Base-by-base conservation (phyloP, 2,329 filamentous ascomycete species). In the Thielaviopsis punctulata region DNA sequence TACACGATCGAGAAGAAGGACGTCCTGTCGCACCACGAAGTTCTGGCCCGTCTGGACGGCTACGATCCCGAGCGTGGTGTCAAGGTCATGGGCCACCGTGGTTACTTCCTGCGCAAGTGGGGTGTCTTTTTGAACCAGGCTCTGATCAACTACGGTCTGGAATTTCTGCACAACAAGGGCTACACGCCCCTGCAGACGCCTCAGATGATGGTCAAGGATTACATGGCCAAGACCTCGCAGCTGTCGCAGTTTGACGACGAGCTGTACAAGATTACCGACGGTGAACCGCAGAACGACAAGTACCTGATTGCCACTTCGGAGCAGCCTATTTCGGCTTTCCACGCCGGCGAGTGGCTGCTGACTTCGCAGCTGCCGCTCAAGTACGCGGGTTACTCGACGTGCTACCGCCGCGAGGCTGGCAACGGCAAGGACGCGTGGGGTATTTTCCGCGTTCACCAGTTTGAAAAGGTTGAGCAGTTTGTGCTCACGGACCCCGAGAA, bases 221-320 rank as follows among this genome's bases (percentile, higher is more conserved):
- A 87, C 65, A 98, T 98, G 92, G 89, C 85, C 56, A 96, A 96
- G 74, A 98, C 92, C 0, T 92, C 92, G 2, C 92, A 98, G 69
- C 79, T 98, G 23, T 88, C 92, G 59, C 86, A 95, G 62, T 98
- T 98, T 62, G 92, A 98, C 63, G 92, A 96, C 66, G 90, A 96
- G 67, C 73, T 98, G 49, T 98, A 98, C 76, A 96, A 96, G 70
- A 90, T 98, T 22, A 80, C 90, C 59, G 84, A 84, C 64, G 85
- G 86, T 55, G 87, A 93, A 60, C 80, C 86, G 58, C 79, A 86
- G 60, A 86, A 84, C 49, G 92, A 96, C 69, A 95, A 95, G 70
- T 82, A 82, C 59, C 46, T 75, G 47, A 75, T 75, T 60, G 86
- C 86, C 13, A 95, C 88, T 55, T 92, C 85, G 24, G 92, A 98